Evolutionary conservation across 2,329 filamentous ascomycete genomes (phyloP).

Genomic region (Colletotrichum eleusines): DNA sequence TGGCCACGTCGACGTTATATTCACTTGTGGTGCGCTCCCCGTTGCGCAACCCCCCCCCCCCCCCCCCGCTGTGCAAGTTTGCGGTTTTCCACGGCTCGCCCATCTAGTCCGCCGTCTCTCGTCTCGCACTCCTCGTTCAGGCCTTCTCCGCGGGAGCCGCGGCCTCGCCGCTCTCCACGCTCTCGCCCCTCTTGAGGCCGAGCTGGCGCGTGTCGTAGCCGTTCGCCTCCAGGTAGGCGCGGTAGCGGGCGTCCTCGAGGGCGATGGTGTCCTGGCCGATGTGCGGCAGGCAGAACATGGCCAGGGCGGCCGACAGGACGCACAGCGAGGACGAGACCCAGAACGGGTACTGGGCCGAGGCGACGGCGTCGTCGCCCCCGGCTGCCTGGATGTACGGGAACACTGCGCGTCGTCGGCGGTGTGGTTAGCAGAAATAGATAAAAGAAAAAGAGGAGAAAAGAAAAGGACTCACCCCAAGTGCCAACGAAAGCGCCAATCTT

Average conservation of each 20-base stretch:
- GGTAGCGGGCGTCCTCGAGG: slow-evolving; percentile 80
- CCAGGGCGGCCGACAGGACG: slow-evolving; percentile 73
- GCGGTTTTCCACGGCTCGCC: background rate
- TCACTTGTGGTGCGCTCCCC: too few relatives aligned
- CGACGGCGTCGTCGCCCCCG: slow-evolving; percentile 63
- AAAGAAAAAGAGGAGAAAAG: too few relatives aligned
- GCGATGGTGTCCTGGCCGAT: slow-evolving; percentile 90
- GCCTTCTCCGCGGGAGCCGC: background rate
- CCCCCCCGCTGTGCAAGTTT: too few relatives aligned
- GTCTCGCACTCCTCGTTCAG: slow-evolving; percentile 3
- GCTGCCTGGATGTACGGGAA: slow-evolving; percentile 79
- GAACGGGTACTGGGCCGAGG: slow-evolving; percentile 86
- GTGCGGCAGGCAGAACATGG: slow-evolving; percentile 76
- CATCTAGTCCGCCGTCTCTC: slow-evolving; percentile 8
- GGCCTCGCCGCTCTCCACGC: background rate
- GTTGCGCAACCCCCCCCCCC: too few relatives aligned
- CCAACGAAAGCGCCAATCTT: slow-evolving; percentile 89
- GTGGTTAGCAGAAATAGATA: background rate
- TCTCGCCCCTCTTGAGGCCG: slow-evolving; percentile 56
- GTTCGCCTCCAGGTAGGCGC: slow-evolving; percentile 76
- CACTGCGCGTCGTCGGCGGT: slow-evolving; percentile 54
- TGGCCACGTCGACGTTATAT: too few relatives aligned
- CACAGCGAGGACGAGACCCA: slow-evolving; percentile 85
- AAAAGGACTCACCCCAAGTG: slow-evolving; percentile 64
- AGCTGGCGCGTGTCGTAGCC: slow-evolving; percentile 79